Percentiles rank a stretch among this genome's conserved stretches.
These are phyloP conservation scores for Novakomyces olei DNA, from an alignment of 805 yeast species.

Conservation along the genomic window DNA sequence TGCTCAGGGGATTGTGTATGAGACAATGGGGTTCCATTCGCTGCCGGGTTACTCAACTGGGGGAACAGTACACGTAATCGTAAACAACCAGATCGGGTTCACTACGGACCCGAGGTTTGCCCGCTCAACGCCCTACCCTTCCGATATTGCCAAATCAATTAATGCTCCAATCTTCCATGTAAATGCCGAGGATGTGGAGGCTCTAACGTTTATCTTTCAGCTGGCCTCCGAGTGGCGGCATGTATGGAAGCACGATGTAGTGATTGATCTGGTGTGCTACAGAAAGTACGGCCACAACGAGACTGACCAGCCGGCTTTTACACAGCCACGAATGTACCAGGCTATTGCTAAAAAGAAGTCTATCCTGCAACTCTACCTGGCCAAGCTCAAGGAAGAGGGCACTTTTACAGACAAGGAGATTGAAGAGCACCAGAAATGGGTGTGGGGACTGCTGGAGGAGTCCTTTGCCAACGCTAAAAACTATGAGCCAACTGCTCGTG, in stretches of 20 bases:
- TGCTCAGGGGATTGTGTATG: constrained; percentile 97
- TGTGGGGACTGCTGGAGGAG: constrained; percentile 83
- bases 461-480: constrained; percentile 75
- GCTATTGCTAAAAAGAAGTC: constrained; percentile 73
- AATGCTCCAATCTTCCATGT: constrained; percentile 99
- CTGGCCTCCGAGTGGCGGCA: constrained; percentile 98
- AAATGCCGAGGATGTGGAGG: constrained; percentile 93
- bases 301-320: constrained; percentile 97
- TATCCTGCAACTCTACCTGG: constrained; percentile 67
- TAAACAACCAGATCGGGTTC: constrained; percentile 97
- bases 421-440: constrained; percentile 93
- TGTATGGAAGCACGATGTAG: constrained; percentile 86
- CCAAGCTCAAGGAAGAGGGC: constrained; percentile 62
- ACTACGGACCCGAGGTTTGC: constrained; percentile 96
- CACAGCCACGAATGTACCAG: constrained; percentile 95
- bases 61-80: constrained; percentile 90
- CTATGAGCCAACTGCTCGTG: constrained; percentile 74
- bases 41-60: constrained; percentile 94
- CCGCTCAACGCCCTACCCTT: constrained; percentile 93
- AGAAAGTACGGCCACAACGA: constrained; percentile 98
- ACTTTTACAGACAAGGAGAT: constrained; percentile 76
- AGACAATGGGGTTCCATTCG: constrained; percentile 83
- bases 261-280: constrained; percentile 93
- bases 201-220: constrained; percentile 72
- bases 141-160: constrained; percentile 88